Conservation (phyloP, 331 rosid genomes). For the Dryas integrifolia region DNA sequence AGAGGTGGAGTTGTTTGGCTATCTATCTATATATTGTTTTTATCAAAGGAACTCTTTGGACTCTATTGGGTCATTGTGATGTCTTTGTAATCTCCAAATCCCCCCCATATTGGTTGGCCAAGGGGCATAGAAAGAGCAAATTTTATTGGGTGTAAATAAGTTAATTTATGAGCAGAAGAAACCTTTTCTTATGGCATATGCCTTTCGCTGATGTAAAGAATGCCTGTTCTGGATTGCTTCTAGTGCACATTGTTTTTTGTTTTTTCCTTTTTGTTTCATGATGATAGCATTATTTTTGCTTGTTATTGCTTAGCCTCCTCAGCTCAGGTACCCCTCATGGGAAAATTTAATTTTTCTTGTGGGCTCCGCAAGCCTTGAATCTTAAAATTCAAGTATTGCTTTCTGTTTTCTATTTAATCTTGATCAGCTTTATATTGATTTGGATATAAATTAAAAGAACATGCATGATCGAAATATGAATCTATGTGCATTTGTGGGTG, state of each 20-base stretch:
- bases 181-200: constrained; percentile 13
- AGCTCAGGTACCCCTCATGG: background rate
- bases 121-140: constrained; percentile 6
- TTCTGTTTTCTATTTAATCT: background rate
- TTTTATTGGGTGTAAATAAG: background rate
- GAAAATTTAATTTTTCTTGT: background rate
- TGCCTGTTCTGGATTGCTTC: constrained; percentile 25
- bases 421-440: background rate
- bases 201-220: constrained; percentile 3
- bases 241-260: background rate
- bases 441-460: background rate
- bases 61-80: background rate
- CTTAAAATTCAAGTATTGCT: constrained; percentile 3
- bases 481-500: constrained; percentile 7
- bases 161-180: constrained; percentile 15
- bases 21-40: constrained; percentile 16
- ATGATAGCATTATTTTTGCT: background rate
- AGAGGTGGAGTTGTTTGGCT: constrained; percentile 27
- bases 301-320: background rate
- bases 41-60: constrained; percentile 23
- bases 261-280: background rate
- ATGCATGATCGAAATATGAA: background rate
- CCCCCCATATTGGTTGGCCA: constrained; percentile 7
- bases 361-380: constrained; percentile 11
- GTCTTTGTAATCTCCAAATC: constrained; percentile 29